phyloP scores from a whole-genome alignment of 2,329 filamentous ascomycete species.

The Hypoxylon sp. region DNA sequence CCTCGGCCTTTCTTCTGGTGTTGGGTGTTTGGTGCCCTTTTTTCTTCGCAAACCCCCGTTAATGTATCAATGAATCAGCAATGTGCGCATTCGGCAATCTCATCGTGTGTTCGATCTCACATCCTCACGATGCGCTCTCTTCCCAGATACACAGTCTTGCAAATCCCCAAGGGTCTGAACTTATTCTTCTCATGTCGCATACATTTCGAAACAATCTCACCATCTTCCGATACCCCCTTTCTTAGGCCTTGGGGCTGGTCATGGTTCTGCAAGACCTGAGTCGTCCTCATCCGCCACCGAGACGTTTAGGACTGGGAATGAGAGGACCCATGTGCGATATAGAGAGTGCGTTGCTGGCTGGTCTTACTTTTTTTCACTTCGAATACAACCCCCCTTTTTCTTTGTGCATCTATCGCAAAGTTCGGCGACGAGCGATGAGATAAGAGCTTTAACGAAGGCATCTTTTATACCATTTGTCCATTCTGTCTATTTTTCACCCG shows the following conservation, averaged over 20 bases:
- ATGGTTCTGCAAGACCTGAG: slow-evolving; percentile 33
- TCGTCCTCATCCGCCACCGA: slow-evolving; percentile 24
- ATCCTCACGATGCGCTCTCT: slow-evolving; percentile 17
- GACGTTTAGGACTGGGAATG: slow-evolving; percentile 25
- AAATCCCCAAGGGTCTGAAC: slow-evolving; percentile 33
- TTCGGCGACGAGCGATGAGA: slow-evolving; percentile 38
- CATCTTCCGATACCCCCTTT: slow-evolving; percentile 38
- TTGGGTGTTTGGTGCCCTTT: slow-evolving; percentile 49
- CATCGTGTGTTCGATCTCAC: slow-evolving; percentile 15
- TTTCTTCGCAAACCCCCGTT: slow-evolving; percentile 42
- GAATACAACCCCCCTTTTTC: slow-evolving; percentile 32
- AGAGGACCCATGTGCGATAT: slow-evolving; percentile 24
- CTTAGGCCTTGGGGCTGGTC: slow-evolving; percentile 36
- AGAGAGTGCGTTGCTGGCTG: slow-evolving; percentile 41
- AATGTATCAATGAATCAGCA: slow-evolving; percentile 52
- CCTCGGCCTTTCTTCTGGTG: slow-evolving; percentile 43
- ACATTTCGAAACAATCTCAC: slow-evolving; percentile 26
- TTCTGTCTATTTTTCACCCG: slow-evolving; percentile 30
- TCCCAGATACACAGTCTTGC: slow-evolving; percentile 28
- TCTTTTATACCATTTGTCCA: slow-evolving; percentile 37
- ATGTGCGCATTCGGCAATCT: slow-evolving; percentile 21
- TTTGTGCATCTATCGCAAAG: slow-evolving; percentile 33
- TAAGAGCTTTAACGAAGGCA: slow-evolving; percentile 38
- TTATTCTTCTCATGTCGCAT: slow-evolving; percentile 34
- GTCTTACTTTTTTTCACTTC: slow-evolving; percentile 38